phyloP scores from a whole-genome alignment of 2,329 filamentous ascomycete species.

The Hysterium pulicare region DNA sequence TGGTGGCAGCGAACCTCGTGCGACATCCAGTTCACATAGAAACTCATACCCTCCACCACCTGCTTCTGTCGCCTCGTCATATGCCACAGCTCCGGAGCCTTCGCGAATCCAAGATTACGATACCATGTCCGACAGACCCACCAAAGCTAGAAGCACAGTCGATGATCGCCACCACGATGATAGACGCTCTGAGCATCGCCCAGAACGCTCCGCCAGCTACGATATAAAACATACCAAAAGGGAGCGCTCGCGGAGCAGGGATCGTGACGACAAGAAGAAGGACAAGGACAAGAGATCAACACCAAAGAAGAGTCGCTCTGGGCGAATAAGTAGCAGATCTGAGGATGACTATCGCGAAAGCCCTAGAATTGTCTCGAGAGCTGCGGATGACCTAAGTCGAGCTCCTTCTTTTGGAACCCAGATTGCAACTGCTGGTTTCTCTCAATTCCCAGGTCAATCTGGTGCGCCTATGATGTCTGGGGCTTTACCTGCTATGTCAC shows the following conservation, averaged over 20 bases:
- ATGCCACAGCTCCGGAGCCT: constrained; percentile 32
- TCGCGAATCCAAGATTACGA: constrained; percentile 16
- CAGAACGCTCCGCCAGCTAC: constrained; percentile 29
- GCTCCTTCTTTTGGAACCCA: constrained; percentile 27
- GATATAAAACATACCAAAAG: constrained; percentile 25
- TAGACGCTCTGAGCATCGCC: constrained; percentile 20
- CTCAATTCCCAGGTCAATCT: constrained; percentile 33
- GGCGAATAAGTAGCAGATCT: constrained; percentile 22
- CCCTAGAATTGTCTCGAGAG: constrained; percentile 19
- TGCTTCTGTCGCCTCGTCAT: constrained; percentile 35
- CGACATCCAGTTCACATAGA: constrained; percentile 11
- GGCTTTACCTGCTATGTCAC: constrained; percentile 23
- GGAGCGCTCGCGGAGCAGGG: constrained; percentile 27
- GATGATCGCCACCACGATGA: constrained; percentile 33
- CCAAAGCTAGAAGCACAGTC: constrained; percentile 26
- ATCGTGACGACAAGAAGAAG: constrained; percentile 31
- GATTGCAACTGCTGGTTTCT: constrained; percentile 28
- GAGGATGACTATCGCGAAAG: constrained; percentile 26
- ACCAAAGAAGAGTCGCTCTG: constrained; percentile 25
- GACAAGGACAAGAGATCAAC: constrained; percentile 20
- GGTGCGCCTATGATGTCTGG: constrained; percentile 34
- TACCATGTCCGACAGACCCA: constrained; percentile 23
- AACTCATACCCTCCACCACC: constrained; percentile 21
- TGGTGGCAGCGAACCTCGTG: constrained; percentile 16
- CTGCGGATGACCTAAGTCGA: constrained; percentile 20